These are phyloP conservation scores for Ustilago nuda DNA, from an alignment of 1,284 basidiomycete species.

Conservation along the genomic window DNA sequence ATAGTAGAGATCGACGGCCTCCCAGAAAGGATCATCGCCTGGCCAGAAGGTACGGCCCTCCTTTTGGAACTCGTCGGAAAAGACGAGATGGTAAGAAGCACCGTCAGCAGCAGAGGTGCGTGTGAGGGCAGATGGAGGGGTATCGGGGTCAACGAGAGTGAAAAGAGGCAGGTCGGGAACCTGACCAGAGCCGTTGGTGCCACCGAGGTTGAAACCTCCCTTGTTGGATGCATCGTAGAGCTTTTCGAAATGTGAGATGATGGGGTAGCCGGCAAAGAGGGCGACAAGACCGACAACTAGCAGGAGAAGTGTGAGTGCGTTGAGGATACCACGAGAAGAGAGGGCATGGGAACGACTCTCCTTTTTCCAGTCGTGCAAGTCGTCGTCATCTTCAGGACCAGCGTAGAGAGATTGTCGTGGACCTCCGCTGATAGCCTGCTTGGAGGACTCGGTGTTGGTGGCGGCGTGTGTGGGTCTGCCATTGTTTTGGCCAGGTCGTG, in stretches of 20 bases:
- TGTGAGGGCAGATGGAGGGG: constrained; percentile 40
- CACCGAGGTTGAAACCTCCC: constrained; percentile 75
- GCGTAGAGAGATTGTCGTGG: constrained; percentile 23
- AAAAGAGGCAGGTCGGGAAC: constrained; percentile 55
- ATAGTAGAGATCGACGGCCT: constrained; percentile 61
- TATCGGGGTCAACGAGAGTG: constrained; percentile 55
- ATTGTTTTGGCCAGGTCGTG: constrained; percentile 9
- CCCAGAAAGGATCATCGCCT: constrained; percentile 64
- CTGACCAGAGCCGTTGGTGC: constrained; percentile 70
- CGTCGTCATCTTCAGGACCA: constrained; percentile 55
- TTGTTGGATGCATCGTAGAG: constrained; percentile 16
- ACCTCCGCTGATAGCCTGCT: constrained; percentile 23
- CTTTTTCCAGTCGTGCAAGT: constrained; percentile 55
- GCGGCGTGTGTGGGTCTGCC: constrained; percentile 1
- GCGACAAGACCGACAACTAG: constrained; percentile 46
- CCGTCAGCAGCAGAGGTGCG: constrained; percentile 39
- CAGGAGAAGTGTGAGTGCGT: constrained; percentile 46
- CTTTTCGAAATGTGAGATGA: constrained; percentile 50
- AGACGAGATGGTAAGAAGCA: constrained; percentile 56
- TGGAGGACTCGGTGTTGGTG: constrained; percentile 25
- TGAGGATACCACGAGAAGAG: constrained; percentile 50
- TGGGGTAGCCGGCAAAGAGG: constrained; percentile 59
- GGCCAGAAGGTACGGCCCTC: constrained; percentile 64
- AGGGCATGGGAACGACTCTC: constrained; percentile 31
- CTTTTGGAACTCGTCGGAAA: constrained; percentile 62